Base-by-base conservation (phyloP, 2,329 filamentous ascomycete species). In the Ophiocordyceps sinensis region DNA sequence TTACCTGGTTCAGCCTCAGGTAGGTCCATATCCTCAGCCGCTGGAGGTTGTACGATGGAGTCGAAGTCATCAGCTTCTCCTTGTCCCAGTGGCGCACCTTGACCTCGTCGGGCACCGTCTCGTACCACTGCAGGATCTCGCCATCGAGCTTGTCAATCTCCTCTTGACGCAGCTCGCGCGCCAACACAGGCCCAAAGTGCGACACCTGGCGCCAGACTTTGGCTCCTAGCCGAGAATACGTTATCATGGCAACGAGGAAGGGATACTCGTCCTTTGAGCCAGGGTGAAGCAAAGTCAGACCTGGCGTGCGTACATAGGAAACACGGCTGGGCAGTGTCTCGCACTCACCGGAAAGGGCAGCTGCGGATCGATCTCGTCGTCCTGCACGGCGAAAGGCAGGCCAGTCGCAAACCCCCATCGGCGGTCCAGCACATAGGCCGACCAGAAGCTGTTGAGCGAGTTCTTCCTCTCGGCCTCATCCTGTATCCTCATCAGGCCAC, bases 371-470 rank as follows among this genome's bases (percentile, higher is more conserved):
- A 94, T 85, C 54, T 94, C 86, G 14, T 83, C 75, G 53, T 94
- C 87, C 48, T 89, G 82, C 30, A 94, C 68, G 3, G 84, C 80
- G 62, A 86, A 94, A 0, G 87, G 87, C 58, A 94, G 71, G 0
- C 87, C 87, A 0, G 85, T 88, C n/a, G 82, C 84, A 50, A 94
- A 85, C 47, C 82, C 86, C 86, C 86, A 94, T 39, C 87, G 72
- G 32, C 86, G 71, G 56, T 94, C 88, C 32, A 94, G 67, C 4
- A 87, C 79, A 53, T 91, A 94, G 15, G 87, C 78, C 2, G 82
- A 78, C 88, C 85, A 95, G 58, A 93, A 94, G 13, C 85, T 75
- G 39, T 80, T 75, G 26, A 84, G 70, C 0, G 82, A 78, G 39
- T 76, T 71, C 39, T 70, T 67, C 38, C 84, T 73, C 45, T 87